Evolutionary conservation across 495 filamentous ascomycete species (phyloP).

Genomic region (Neurospora sp.): DNA sequence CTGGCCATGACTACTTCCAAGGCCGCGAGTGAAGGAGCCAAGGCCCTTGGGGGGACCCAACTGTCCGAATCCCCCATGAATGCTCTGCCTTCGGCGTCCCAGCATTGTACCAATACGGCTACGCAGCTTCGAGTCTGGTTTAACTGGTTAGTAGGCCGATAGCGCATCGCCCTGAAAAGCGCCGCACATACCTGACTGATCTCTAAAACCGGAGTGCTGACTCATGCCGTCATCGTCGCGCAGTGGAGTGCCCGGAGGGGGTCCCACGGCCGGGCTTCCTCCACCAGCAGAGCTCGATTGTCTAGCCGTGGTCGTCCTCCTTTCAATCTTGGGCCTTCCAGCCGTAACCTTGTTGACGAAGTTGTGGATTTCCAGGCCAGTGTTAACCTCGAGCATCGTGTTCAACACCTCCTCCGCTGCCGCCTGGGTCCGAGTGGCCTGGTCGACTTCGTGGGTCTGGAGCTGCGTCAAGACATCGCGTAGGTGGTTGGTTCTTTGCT

Average conservation of each 20-base stretch:
- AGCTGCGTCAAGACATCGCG: slow-evolving; percentile 88
- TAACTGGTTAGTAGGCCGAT: neutral
- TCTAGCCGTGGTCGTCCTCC: slow-evolving; percentile 27
- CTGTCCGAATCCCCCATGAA: slow-evolving; percentile 41
- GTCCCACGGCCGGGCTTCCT: slow-evolving; percentile 15
- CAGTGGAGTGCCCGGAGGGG: slow-evolving; percentile 16
- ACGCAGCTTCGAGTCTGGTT: slow-evolving; percentile 40
- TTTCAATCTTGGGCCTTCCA: slow-evolving; percentile 40
- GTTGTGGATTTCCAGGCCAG: slow-evolving; percentile 78
- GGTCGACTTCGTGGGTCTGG: slow-evolving; percentile 86
- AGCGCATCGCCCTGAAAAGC: neutral
- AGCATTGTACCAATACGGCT: slow-evolving; percentile 76
- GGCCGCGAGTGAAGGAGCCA: slow-evolving; percentile 43
- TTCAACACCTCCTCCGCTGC: slow-evolving; percentile 76
- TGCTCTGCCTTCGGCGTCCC: slow-evolving; percentile 50
- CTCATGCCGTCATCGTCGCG: slow-evolving; percentile 50
- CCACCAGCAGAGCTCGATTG: slow-evolving; percentile 30
- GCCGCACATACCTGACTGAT: slow-evolving; percentile 34
- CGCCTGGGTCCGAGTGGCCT: slow-evolving; percentile 65
- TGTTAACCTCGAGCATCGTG: slow-evolving; percentile 77
- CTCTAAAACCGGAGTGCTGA: slow-evolving; percentile 46
- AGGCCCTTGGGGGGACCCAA: slow-evolving; percentile 33
- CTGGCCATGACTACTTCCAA: slow-evolving; percentile 40
- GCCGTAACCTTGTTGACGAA: slow-evolving; percentile 49
- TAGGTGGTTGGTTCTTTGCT: slow-evolving; percentile 80